Evolutionary conservation across 768 basidiomycete species (phyloP).

Genomic region (Tylopilus vinaceipallidus): DNA sequence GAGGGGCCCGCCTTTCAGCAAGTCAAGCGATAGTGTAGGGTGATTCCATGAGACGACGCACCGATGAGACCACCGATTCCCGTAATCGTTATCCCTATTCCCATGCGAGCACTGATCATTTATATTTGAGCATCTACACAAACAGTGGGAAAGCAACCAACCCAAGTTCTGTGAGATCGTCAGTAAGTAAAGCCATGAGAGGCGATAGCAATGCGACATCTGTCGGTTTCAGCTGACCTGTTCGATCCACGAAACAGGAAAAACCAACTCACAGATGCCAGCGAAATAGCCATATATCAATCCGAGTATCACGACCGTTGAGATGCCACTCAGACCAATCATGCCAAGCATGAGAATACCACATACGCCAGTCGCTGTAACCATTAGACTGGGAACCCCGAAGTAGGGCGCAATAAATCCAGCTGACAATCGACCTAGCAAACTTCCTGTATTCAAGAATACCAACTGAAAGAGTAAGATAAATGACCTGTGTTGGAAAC

Average conservation of each 20-base stretch:
- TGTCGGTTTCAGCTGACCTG: conserved; percentile 3
- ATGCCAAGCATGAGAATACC: conserved; percentile 24
- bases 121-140: neutral
- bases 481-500: neutral
- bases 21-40: neutral
- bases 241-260: neutral
- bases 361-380: conserved; percentile 32
- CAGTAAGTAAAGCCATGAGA: conserved; percentile 17
- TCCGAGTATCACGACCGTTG: conserved; percentile 39
- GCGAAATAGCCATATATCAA: conserved; percentile 47
- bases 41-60: conserved; percentile 7
- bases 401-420: conserved; percentile 33
- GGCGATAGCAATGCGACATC: conserved; percentile 41
- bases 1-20: conserved; percentile 47
- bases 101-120: neutral
- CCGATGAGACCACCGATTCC: conserved; percentile 20
- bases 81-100: neutral
- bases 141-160: conserved; percentile 8
- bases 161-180: conserved; percentile 49
- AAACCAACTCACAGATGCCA: conserved; percentile 35
- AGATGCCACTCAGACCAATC: conserved; percentile 28
- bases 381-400: conserved; percentile 44
- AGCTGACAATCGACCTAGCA: conserved; percentile 38
- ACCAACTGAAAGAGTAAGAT: conserved; percentile 35
- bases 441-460: conserved; percentile 49